phyloP scores from a whole-genome alignment of 768 basidiomycete genomes.

The Mycena belliarum region DNA sequence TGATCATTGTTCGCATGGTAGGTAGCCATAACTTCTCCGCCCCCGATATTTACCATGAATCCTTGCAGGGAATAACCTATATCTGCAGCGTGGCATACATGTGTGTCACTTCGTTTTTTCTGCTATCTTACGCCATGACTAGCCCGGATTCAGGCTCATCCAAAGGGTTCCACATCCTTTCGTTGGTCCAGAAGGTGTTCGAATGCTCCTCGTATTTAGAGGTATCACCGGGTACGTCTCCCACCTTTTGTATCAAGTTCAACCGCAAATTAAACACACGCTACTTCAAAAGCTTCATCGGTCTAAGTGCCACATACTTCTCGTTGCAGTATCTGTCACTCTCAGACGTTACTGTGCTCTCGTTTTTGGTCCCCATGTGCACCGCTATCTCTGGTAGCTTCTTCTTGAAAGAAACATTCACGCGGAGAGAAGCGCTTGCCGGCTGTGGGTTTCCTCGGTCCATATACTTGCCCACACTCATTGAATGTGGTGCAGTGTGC shows the following conservation, averaged over 20 bases:
- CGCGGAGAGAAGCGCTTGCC: constrained; percentile 55
- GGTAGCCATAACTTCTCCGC: neutral
- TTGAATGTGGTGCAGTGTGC: constrained; percentile 40
- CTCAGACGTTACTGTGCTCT: constrained; percentile 76
- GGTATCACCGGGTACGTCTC: constrained; percentile 50
- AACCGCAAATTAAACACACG: neutral
- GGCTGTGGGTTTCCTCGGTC: constrained; percentile 37
- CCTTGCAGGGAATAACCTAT: constrained; percentile 49
- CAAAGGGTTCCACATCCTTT: constrained; percentile 49
- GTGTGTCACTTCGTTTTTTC: constrained; percentile 26
- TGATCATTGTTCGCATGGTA: constrained; percentile 64
- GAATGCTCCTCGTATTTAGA: constrained; percentile 44
- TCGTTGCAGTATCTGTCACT: constrained; percentile 75
- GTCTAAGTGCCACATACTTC: constrained; percentile 68
- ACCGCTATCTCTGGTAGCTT: constrained; percentile 64
- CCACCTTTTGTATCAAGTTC: neutral
- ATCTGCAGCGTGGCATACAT: constrained; percentile 53
- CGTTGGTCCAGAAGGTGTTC: constrained; percentile 56
- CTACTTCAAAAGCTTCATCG: constrained; percentile 57
- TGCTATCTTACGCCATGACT: neutral
- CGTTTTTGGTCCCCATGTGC: constrained; percentile 70
- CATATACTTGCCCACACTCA: neutral
- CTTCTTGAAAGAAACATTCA: constrained; percentile 61
- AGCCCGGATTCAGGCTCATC: constrained; percentile 30
- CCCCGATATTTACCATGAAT: neutral